Percentiles rank a stretch among this genome's conserved stretches.
phyloP scores from a whole-genome alignment of 2,329 filamentous ascomycete species.

The Chaetomiaceae sp. region DNA sequence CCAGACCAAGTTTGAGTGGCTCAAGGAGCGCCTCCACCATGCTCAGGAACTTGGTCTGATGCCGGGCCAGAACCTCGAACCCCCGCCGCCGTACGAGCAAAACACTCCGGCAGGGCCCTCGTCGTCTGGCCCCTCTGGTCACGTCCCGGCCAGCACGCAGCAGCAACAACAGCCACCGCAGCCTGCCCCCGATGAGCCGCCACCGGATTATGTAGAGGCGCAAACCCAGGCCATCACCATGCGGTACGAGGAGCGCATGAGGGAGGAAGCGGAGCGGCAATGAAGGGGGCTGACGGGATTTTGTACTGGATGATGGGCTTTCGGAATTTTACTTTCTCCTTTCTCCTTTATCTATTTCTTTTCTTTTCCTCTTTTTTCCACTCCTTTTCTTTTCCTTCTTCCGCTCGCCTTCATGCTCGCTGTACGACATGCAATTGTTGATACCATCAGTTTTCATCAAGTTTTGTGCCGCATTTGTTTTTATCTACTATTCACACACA shows the following conservation, averaged over 20 bases:
- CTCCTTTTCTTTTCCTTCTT: slow-evolving; percentile 6
- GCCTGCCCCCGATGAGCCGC: slow-evolving; percentile 64
- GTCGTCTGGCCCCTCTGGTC: slow-evolving; percentile 28
- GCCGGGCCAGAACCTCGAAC: slow-evolving; percentile 64
- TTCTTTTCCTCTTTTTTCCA: background rate
- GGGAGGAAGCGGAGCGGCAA: slow-evolving; percentile 43
- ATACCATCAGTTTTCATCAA: slow-evolving; percentile 4
- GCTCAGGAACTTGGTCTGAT: slow-evolving; percentile 71
- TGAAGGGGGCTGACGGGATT: background rate
- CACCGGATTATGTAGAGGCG: slow-evolving; percentile 83
- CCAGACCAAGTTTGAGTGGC: slow-evolving; percentile 72
- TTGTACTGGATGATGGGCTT: background rate
- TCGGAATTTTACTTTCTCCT: background rate
- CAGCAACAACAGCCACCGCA: slow-evolving; percentile 28
- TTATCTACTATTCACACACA: background rate
- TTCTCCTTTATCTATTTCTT: background rate
- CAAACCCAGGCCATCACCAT: slow-evolving; percentile 65
- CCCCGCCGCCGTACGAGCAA: slow-evolving; percentile 82
- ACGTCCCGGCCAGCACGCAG: slow-evolving; percentile 10
- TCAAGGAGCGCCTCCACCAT: slow-evolving; percentile 79
- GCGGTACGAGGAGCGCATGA: slow-evolving; percentile 64
- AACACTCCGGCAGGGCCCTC: slow-evolving; percentile 35
- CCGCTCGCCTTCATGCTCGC: background rate
- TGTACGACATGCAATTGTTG: background rate
- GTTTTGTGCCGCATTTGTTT: background rate